A percentile compares a stretch with the other conserved stretches of the same genome.
Evolutionary conservation across 768 basidiomycete genomes (phyloP).

Genomic region (Mycena indigotica): DNA sequence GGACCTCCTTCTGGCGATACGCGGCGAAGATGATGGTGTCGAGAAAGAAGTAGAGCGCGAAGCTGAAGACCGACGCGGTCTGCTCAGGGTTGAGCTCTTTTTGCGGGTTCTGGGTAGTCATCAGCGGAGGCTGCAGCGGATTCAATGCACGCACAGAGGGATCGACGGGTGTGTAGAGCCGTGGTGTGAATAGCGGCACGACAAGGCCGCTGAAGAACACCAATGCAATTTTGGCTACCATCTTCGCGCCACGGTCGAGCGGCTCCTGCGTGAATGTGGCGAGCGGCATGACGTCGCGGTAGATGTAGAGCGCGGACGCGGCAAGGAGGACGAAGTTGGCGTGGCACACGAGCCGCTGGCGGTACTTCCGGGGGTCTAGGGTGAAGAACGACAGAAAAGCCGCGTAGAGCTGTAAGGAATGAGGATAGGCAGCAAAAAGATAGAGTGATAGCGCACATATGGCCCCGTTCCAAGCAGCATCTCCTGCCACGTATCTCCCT

Average conservation of each 20-base stretch:
- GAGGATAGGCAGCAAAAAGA: neutral
- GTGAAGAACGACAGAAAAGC: neutral
- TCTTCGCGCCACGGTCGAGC: constrained; percentile 47
- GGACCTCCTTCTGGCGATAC: constrained; percentile 45
- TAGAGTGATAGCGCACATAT: neutral
- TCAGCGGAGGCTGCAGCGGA: no score
- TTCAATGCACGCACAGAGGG: constrained; percentile 46
- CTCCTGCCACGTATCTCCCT: neutral
- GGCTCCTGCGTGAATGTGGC: constrained; percentile 51
- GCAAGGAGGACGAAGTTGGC: constrained; percentile 28
- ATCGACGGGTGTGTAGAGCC: constrained; percentile 56
- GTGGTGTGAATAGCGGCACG: constrained; percentile 56
- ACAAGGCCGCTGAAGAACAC: constrained; percentile 46
- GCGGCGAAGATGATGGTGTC: constrained; percentile 51
- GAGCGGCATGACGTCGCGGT: constrained; percentile 62
- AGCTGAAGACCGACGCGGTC: constrained; percentile 48
- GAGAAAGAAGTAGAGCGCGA: constrained; percentile 54
- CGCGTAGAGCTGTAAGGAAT: neutral
- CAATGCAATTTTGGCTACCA: constrained; percentile 53
- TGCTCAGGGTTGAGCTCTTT: constrained; percentile 46
- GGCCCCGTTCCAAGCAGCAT: no score
- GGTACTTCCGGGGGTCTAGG: neutral
- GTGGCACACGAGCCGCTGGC: neutral
- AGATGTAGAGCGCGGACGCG: constrained; percentile 47
- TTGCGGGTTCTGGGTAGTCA: constrained; percentile 33